A percentile compares a stretch with the other conserved stretches of the same genome.
phyloP scores from a whole-genome alignment of 2,329 filamentous ascomycete species.

The Fusarium sororula region DNA sequence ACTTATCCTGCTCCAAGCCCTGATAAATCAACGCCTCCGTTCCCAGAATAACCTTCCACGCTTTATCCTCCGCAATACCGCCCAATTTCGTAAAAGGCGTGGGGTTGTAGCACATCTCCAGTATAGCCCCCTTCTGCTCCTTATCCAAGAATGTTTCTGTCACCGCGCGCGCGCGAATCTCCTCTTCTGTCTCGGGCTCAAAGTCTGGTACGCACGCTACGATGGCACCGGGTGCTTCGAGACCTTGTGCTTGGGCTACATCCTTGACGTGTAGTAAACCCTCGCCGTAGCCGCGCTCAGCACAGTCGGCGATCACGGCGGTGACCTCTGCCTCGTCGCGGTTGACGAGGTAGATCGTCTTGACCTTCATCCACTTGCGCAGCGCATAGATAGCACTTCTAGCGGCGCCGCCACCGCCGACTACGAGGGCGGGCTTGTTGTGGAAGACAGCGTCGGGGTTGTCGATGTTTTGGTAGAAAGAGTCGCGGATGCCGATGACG shows the following conservation, averaged over 20 bases:
- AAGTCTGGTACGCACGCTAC: slow-evolving; percentile 82
- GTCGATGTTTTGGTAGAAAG: slow-evolving; percentile 67
- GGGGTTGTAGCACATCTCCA: slow-evolving; percentile 89
- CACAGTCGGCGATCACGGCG: slow-evolving; percentile 72
- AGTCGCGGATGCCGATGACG: slow-evolving; percentile 79
- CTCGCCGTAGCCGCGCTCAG: slow-evolving; percentile 65
- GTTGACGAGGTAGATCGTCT: slow-evolving; percentile 80
- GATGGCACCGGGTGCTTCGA: slow-evolving; percentile 71
- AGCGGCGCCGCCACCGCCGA: slow-evolving; percentile 83
- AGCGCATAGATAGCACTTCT: slow-evolving; percentile 80
- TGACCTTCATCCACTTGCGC: slow-evolving; percentile 73
- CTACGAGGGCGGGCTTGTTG: slow-evolving; percentile 72
- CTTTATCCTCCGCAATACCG: slow-evolving; percentile 65
- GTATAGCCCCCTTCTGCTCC: slow-evolving; percentile 70
- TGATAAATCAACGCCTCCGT: slow-evolving; percentile 83
- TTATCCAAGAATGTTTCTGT: slow-evolving; percentile 58
- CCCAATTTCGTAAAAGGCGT: slow-evolving; percentile 73
- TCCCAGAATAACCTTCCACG: slow-evolving; percentile 79
- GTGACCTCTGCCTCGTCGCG: slow-evolving; percentile 74
- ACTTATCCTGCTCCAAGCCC: slow-evolving; percentile 72
- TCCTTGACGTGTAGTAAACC: slow-evolving; percentile 69
- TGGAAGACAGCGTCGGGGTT: slow-evolving; percentile 59
- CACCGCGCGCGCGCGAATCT: slow-evolving; percentile 68
- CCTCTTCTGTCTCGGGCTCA: slow-evolving; percentile 70
- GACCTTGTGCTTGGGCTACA: slow-evolving; percentile 64